These are phyloP conservation scores for Sherardia arvensis DNA, from an alignment of 257 asterid genomes.

Conservation along the genomic window DNA sequence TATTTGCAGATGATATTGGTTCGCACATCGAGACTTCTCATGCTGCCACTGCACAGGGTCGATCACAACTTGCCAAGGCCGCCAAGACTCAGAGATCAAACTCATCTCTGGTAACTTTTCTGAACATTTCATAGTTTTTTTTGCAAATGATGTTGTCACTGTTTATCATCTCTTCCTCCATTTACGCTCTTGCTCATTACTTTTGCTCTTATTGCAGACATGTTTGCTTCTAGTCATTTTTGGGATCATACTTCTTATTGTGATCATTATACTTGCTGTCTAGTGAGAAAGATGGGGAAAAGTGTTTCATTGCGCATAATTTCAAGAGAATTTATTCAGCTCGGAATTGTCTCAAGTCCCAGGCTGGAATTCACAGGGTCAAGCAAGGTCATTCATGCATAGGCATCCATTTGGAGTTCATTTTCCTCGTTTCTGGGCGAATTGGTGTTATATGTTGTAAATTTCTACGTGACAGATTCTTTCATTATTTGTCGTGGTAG, in stretches of 20 bases:
- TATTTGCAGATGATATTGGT: conserved; percentile 63
- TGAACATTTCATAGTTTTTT: neutral
- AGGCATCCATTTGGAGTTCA: neutral
- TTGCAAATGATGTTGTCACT: neutral
- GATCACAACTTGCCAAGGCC: conserved; percentile 78
- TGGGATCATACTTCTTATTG: conserved; percentile 66
- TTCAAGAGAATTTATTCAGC: neutral
- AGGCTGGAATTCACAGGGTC: neutral
- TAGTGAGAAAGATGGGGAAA: conserved; percentile 16
- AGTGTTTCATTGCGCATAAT: neutral
- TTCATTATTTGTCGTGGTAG: neutral
- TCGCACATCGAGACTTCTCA: conserved; percentile 71
- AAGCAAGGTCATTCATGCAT: neutral
- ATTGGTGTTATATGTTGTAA: neutral
- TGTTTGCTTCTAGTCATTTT: conserved; percentile 83
- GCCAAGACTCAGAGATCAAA: conserved; percentile 80
- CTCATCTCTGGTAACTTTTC: conserved; percentile 64
- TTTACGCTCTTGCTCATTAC: neutral
- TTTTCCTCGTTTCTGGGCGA: neutral
- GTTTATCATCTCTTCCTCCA: neutral
- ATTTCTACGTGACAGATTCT: neutral
- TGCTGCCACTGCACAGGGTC: conserved; percentile 80
- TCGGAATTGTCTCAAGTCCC: neutral
- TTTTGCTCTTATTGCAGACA: conserved; percentile 33
- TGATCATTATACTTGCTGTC: conserved; percentile 61